Base-by-base conservation (phyloP, 2,329 filamentous ascomycete species). In the Fusarium pseudograminearum region DNA sequence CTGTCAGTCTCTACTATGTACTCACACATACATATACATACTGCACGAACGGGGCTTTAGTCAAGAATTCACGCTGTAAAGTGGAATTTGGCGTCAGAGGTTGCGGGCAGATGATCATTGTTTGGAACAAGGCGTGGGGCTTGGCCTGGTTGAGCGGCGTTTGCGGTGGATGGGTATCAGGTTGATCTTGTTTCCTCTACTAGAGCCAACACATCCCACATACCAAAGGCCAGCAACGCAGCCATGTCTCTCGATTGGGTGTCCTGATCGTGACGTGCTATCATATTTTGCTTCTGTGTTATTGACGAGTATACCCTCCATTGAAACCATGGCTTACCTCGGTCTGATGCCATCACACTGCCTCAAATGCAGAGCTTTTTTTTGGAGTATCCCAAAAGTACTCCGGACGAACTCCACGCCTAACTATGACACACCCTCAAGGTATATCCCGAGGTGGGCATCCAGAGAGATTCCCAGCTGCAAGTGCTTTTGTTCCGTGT, bases 161-260 rank as follows among this genome's bases (percentile, higher is more conserved):
- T 53, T 68, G 48, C 41, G 54, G 62, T 57, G 58, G 55, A 68
- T 47, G 45, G 54, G 54, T 41, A 44, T 63, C 40, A 50, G 53
- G 36, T 38, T 31, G 40, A 66, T 56, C 38, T 64, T 30, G 44
- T 68, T 44, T 68, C 16, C 33, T 59, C 31, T 52, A 15, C 45
- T 41, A 52, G 51, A 67, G 59, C 54, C 56, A 61, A 44, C 44
- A 24, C 42, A 54, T 48, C 46, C 30, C 36, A 36, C 24, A 30
- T 46, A 24, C 20, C 18, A 28, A 47, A 33, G 24, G 26, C n/a
- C 41, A 22, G 51, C 14, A 24, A 54, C 11, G 34, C 41, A 11
- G 24, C 18, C 3, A 12, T 59, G 18, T 20, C 12, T 20, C 12
- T 65, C 12, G 24, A 45, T 51, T 4, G n/a, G 45, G 22, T 30